A percentile compares a stretch with the other conserved stretches of the same genome.
Evolutionary conservation across 805 yeast species (phyloP).

Genomic region (Candida ponderosae): DNA sequence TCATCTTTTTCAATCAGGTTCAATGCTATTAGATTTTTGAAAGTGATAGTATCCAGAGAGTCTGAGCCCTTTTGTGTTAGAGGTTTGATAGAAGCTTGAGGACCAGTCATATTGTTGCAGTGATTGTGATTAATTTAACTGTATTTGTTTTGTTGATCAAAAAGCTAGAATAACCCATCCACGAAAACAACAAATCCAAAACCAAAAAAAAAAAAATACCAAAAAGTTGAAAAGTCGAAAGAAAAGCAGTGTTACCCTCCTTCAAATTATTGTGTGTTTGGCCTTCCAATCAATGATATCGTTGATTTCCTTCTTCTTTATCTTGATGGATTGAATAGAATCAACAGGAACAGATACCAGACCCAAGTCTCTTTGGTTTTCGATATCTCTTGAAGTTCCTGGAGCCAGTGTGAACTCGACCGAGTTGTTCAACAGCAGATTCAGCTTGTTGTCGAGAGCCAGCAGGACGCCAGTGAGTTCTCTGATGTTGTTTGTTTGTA

Average conservation of each 20-base stretch:
- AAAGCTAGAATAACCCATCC: too few relatives aligned
- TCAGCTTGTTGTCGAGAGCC: conserved; percentile 21
- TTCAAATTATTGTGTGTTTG: too few relatives aligned
- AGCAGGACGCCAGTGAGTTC: conserved; percentile 12
- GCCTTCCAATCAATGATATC: conserved; percentile 11
- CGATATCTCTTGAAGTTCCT: background rate
- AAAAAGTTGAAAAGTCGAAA: too few relatives aligned
- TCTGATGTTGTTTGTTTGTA: conserved; percentile 2
- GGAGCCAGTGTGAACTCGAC: conserved; percentile 3
- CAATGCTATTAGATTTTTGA: conserved; percentile 19
- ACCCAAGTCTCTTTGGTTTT: conserved; percentile 10
- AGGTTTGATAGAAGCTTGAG: conserved; percentile 10
- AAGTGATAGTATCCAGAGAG: conserved; percentile 15
- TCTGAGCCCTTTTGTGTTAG: conserved; percentile 9
- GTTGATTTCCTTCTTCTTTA: conserved; percentile 10
- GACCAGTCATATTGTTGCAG: conserved; percentile 13
- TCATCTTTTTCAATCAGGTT: conserved; percentile 19
- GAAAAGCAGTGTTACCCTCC: too few relatives aligned
- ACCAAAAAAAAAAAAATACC: too few relatives aligned
- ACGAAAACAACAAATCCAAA: too few relatives aligned
- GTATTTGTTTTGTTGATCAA: background rate
- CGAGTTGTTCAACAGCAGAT: conserved; percentile 14
- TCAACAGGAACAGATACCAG: conserved; percentile 16
- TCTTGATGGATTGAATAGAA: conserved; percentile 9
- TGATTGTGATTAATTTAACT: too few relatives aligned